Evolutionary conservation across 2,329 filamentous ascomycete genomes (phyloP).

Genomic region (Cladobotryum protrusum): DNA sequence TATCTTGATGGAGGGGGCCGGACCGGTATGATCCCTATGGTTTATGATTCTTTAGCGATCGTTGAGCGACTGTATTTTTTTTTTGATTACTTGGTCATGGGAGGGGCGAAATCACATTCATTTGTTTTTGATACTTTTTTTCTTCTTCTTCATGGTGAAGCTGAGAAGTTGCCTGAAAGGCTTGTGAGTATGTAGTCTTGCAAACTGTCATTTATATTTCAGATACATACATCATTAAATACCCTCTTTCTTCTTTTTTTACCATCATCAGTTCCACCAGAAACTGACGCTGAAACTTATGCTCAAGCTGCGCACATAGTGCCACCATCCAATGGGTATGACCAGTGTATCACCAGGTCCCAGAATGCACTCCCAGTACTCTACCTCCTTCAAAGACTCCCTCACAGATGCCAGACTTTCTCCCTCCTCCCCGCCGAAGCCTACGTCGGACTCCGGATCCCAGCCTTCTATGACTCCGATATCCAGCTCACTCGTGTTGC

Average conservation of each 20-base stretch:
- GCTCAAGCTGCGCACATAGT: conserved; percentile 82
- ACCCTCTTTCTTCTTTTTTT: not conserved
- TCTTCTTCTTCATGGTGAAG: too few species aligned
- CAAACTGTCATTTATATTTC: not conserved
- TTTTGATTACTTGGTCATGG: not conserved
- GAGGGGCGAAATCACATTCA: not conserved
- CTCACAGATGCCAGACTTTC: conserved; percentile 33
- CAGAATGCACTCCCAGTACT: conserved; percentile 72
- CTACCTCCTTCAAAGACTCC: conserved; percentile 48
- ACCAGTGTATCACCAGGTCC: conserved; percentile 79
- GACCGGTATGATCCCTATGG: not conserved
- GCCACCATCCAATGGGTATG: conserved; percentile 95
- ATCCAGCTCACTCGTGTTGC: conserved; percentile 79
- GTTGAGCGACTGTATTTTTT: too few species aligned
- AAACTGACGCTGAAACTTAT: conserved; percentile 94
- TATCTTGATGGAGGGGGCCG: not conserved
- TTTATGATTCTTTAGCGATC: not conserved
- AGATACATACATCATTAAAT: not conserved
- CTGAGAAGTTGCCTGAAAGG: not conserved
- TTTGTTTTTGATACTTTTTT: not conserved
- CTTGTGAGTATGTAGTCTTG: not conserved
- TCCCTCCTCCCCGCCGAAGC: conserved; percentile 11
- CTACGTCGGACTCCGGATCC: conserved; percentile 34
- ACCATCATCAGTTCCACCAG: conserved; percentile 66
- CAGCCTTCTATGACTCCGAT: conserved; percentile 62